Evolutionary conservation across 2,329 filamentous ascomycete species (phyloP).

Genomic region (Verticillium tricorpus): DNA sequence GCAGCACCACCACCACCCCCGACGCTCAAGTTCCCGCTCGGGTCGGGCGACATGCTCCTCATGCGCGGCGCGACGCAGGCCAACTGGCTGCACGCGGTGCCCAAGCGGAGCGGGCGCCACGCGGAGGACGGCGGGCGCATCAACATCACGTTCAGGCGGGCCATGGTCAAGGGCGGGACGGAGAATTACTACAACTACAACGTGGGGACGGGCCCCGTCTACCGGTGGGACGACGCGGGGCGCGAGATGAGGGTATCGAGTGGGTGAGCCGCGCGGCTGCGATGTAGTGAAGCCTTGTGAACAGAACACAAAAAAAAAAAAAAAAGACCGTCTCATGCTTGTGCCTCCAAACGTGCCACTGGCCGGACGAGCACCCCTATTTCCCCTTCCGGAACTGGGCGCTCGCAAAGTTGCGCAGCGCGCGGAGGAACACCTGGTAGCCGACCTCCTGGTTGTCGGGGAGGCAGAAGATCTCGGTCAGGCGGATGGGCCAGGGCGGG

Average conservation of each 20-base stretch:
- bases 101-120: conserved; percentile 64
- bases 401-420: conserved; percentile 75
- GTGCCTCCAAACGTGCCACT: too few species aligned
- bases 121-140: conserved; percentile 60
- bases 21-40: conserved; percentile 48
- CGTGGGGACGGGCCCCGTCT: conserved; percentile 65
- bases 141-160: conserved; percentile 75
- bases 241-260: conserved; percentile 42
- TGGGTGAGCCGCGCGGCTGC: neutral
- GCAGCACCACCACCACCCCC: neutral
- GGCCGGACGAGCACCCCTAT: too few species aligned
- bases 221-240: conserved; percentile 57
- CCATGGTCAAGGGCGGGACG: conserved; percentile 66
- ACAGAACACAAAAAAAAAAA: neutral
- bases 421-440: conserved; percentile 89
- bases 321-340: neutral
- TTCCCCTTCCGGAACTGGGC: conserved; percentile 85
- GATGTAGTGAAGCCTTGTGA: neutral
- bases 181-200: conserved; percentile 86
- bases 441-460: conserved; percentile 78
- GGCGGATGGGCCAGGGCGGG: conserved; percentile 90
- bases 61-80: conserved; percentile 74
- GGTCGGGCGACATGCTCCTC: conserved; percentile 71
- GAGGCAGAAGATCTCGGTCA: conserved; percentile 88
- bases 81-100: conserved; percentile 74